A percentile compares a stretch with the other conserved stretches of the same genome.
These are phyloP conservation scores for Monosporascus sp. DNA, from an alignment of 2,329 filamentous ascomycete genomes.

Conservation along the genomic window DNA sequence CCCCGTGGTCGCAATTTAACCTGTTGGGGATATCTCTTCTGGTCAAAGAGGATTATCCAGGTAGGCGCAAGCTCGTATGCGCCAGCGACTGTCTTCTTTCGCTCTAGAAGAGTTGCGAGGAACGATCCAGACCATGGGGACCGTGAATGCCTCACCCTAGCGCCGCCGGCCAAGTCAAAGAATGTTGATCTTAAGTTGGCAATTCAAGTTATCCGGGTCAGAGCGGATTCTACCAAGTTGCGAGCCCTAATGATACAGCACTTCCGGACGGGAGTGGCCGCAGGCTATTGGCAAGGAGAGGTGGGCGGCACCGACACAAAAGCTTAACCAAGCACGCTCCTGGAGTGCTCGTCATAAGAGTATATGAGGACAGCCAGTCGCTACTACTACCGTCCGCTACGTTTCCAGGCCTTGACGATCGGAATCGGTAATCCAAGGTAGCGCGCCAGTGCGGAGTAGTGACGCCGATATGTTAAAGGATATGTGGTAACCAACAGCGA, in stretches of 20 bases:
- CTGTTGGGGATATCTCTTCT: conserved; percentile 9
- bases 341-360: neutral
- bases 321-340: neutral
- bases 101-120: conserved; percentile 7
- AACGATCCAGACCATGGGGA: neutral
- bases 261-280: neutral
- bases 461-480: neutral
- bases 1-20: conserved; percentile 17
- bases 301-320: neutral
- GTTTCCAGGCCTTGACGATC: neutral
- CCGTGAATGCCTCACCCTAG: neutral
- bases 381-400: neutral
- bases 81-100: no score
- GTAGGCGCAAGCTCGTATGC: neutral
- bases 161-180: neutral
- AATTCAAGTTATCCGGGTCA: neutral
- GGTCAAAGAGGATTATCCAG: neutral
- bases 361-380: neutral
- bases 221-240: neutral
- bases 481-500: neutral
- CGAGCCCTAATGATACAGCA: neutral
- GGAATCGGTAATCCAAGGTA: neutral
- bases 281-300: neutral
- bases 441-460: neutral
- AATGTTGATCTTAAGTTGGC: neutral